A percentile compares a stretch with the other conserved stretches of the same genome.
These are phyloP conservation scores for Chytriomyces sp. DNA, from an alignment of 192 early-diverging fungal genomes.

Conservation along the genomic window DNA sequence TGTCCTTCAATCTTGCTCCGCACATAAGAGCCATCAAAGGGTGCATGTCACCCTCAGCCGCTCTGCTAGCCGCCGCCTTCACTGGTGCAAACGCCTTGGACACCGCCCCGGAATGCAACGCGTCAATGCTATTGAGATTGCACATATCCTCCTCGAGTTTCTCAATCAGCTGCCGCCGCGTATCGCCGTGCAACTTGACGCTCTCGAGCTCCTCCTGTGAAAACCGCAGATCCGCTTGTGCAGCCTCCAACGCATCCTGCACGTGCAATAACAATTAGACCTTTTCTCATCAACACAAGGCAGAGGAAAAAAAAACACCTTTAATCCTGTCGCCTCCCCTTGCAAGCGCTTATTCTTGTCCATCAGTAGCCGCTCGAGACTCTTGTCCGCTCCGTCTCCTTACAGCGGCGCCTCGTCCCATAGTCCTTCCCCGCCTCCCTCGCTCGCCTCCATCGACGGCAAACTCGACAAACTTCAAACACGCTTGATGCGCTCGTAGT, in stretches of 20 bases:
- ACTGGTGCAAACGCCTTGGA: too few relatives aligned
- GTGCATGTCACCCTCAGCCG: too few relatives aligned
- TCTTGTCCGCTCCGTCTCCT: slow-evolving; percentile 39
- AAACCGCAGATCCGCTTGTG: slow-evolving; percentile 27
- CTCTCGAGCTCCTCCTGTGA: slow-evolving; percentile 40
- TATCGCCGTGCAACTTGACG: slow-evolving; percentile 51
- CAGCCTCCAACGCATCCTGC: slow-evolving; percentile 36
- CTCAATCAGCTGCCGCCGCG: slow-evolving; percentile 58
- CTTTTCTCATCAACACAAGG: too few relatives aligned
- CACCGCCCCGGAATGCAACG: too few relatives aligned
- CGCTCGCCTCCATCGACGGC: slow-evolving; percentile 53
- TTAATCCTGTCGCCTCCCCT: slow-evolving; percentile 66
- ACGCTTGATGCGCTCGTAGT: slow-evolving; percentile 87
- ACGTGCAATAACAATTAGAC: too few relatives aligned
- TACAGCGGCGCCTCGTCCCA: slow-evolving; percentile 29
- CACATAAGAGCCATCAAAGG: too few relatives aligned
- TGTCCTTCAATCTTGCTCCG: background rate
- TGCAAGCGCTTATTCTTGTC: slow-evolving; percentile 83
- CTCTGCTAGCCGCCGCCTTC: too few relatives aligned
- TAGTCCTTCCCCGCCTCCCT: slow-evolving; percentile 29
- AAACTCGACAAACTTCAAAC: too few relatives aligned
- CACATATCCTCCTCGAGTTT: slow-evolving; percentile 55
- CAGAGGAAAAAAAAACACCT: too few relatives aligned
- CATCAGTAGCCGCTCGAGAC: slow-evolving; percentile 78
- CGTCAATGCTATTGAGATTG: slow-evolving; percentile 40